These are phyloP conservation scores for Emericellopsis atlantica DNA, from an alignment of 2,329 filamentous ascomycete genomes.

Conservation along the genomic window DNA sequence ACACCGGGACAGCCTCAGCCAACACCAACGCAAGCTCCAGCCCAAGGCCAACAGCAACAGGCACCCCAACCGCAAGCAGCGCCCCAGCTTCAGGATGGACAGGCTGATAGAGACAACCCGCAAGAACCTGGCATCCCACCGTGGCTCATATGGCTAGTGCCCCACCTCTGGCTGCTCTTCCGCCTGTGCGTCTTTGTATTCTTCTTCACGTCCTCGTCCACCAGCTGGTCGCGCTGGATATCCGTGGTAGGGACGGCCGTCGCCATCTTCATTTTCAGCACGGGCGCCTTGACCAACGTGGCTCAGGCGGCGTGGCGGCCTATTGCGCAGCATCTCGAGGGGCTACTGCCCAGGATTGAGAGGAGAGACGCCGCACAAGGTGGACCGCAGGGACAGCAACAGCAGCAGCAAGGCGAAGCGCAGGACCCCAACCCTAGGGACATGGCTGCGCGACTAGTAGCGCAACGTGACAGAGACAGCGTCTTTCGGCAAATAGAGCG, in stretches of 20 bases:
- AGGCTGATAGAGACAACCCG: constrained; percentile 3
- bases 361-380: constrained; percentile 14
- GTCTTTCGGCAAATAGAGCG: constrained; percentile 44
- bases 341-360: constrained; percentile 38
- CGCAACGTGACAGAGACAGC: constrained; percentile 14
- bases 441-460: constrained; percentile 41
- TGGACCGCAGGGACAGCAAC: constrained; percentile 16
- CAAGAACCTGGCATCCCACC: constrained; percentile 18
- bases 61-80: constrained; percentile 11
- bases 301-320: constrained; percentile 43
- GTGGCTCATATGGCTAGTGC: constrained; percentile 30
- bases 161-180: constrained; percentile 49
- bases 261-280: constrained; percentile 45
- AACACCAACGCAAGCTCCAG: background rate
- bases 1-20: constrained; percentile 1
- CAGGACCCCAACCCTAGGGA: constrained; percentile 31
- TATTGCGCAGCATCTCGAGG: constrained; percentile 45
- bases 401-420: constrained; percentile 8
- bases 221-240: constrained; percentile 47
- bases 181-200: constrained; percentile 48
- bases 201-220: constrained; percentile 48
- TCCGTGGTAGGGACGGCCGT: constrained; percentile 40
- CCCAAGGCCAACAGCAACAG: constrained; percentile 4
- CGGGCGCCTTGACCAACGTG: constrained; percentile 42
- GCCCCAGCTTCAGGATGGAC: background rate